Conservation (phyloP, 2,329 filamentous ascomycete species). For the Colletotrichum sp. region DNA sequence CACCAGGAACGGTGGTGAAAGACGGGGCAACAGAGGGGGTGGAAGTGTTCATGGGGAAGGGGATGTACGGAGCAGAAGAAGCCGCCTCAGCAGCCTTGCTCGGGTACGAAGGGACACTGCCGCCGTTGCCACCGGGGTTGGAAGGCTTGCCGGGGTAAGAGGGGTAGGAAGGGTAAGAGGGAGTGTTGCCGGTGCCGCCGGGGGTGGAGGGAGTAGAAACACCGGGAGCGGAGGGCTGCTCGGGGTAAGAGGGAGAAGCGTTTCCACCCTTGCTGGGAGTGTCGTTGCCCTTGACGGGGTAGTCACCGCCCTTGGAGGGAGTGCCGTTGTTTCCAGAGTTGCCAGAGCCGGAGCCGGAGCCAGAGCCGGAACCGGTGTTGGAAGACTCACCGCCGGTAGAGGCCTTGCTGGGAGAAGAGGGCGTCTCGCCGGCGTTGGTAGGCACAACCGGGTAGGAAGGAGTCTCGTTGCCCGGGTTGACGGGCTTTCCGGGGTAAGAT, state of each 20-base stretch:
- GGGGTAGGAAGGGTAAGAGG: not conserved
- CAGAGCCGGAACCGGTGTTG: not conserved
- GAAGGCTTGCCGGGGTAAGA: not conserved
- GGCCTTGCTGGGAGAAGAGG: not conserved
- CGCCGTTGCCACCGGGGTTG: not conserved
- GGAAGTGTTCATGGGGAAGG: slow-evolving; percentile 11
- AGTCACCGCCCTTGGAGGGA: not conserved
- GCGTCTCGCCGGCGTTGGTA: not conserved
- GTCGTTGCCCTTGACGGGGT: not conserved
- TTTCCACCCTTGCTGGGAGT: not conserved
- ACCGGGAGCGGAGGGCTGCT: not conserved
- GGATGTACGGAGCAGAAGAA: not conserved
- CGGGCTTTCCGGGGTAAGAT: not conserved
- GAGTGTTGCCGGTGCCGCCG: not conserved
- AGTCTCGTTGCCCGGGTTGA: not conserved
- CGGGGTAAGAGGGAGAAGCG: not conserved
- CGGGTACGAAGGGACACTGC: slow-evolving; percentile 3
- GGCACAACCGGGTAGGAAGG: not conserved
- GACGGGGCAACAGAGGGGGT: not conserved
- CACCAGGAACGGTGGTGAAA: slow-evolving; percentile 4
- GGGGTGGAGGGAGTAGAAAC: not conserved
- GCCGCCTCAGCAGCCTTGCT: not conserved
- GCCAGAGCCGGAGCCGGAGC: not conserved
- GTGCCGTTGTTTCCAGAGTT: not conserved
- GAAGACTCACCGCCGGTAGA: not conserved